Percentiles rank a stretch among this genome's conserved stretches.
phyloP scores from a whole-genome alignment of 495 filamentous ascomycete genomes.

The Penicillium roqueforti region DNA sequence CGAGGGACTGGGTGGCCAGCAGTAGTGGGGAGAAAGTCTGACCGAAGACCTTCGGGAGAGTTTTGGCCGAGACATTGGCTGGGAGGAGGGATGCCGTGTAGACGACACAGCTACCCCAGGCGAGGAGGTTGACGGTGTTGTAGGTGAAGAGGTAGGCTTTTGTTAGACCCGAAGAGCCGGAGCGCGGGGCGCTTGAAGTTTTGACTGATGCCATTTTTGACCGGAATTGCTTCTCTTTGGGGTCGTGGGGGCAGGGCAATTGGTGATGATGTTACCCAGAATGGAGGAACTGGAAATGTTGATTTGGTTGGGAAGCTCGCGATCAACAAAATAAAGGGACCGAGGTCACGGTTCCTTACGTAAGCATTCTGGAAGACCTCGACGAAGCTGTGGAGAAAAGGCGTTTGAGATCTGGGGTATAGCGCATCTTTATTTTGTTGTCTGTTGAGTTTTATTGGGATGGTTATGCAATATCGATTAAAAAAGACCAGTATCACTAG shows the following conservation, averaged over 20 bases:
- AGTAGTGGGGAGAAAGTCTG: conserved; percentile 62
- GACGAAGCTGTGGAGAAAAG: conserved; percentile 4
- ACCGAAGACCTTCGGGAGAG: conserved; percentile 49
- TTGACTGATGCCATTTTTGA: conserved; percentile 1
- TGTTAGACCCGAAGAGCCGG: conserved; percentile 26
- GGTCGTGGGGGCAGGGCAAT: conserved; percentile 11
- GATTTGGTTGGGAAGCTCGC: conserved; percentile 6
- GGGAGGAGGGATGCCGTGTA: conserved; percentile 50
- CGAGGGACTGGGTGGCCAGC: conserved; percentile 76
- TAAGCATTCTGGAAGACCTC: conserved; percentile 23
- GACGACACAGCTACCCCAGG: conserved; percentile 71
- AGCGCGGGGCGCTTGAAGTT: conserved; percentile 13
- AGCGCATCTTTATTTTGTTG: not conserved
- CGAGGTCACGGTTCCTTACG: conserved; percentile 15
- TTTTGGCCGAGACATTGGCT: conserved; percentile 22
- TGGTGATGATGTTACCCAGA: conserved; percentile 1
- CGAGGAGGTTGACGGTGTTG: conserved; percentile 68
- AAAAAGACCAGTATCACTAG: too few relatives aligned
- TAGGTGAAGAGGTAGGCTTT: conserved; percentile 70
- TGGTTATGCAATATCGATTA: too few relatives aligned
- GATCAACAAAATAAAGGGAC: conserved; percentile 14
- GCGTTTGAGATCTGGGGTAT: conserved; percentile 4
- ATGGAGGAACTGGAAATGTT: conserved; percentile 7
- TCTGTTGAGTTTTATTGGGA: not conserved
- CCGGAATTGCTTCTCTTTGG: not conserved